Evolutionary conservation across 768 basidiomycete genomes (phyloP).

Genomic region (Daedalea quercina): DNA sequence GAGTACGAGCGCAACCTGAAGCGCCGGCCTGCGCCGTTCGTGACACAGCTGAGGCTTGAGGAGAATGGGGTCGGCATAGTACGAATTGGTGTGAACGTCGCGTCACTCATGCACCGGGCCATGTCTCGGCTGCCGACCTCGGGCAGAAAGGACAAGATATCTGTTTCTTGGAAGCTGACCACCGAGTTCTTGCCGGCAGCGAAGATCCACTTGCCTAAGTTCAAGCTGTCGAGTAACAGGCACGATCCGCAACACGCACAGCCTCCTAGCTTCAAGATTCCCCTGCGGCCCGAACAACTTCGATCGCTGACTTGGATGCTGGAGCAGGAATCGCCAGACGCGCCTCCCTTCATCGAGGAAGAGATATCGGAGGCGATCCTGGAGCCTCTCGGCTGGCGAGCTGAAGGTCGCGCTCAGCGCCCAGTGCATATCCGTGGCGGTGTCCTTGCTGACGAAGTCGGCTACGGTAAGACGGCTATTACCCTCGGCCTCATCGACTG

Average conservation of each 20-base stretch:
- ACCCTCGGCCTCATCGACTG: slow-evolving; percentile 86
- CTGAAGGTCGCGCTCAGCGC: slow-evolving; percentile 84
- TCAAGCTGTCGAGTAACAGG: slow-evolving; percentile 72
- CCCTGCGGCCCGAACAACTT: slow-evolving; percentile 77
- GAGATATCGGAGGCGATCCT: slow-evolving; percentile 90
- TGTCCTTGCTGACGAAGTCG: slow-evolving; percentile 92
- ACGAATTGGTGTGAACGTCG: slow-evolving; percentile 82
- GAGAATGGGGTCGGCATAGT: slow-evolving; percentile 61
- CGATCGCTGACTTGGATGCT: slow-evolving; percentile 95
- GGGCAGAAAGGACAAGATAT: slow-evolving; percentile 35
- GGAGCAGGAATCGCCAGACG: slow-evolving; percentile 57
- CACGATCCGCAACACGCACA: slow-evolving; percentile 63
- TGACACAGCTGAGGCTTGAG: slow-evolving; percentile 72
- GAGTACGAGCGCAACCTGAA: slow-evolving; percentile 87
- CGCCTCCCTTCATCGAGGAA: slow-evolving; percentile 81
- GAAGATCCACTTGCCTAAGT: slow-evolving; percentile 52
- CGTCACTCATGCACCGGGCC: slow-evolving; percentile 84
- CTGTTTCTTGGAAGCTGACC: slow-evolving; percentile 74
- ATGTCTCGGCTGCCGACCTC: slow-evolving; percentile 64
- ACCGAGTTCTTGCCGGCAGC: slow-evolving; percentile 69
- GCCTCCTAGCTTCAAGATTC: slow-evolving; percentile 71
- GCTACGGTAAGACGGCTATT: slow-evolving; percentile 96
- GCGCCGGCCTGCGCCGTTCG: slow-evolving; percentile 76
- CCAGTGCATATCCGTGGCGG: slow-evolving; percentile 76
- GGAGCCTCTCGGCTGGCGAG: slow-evolving; percentile 85